Evolutionary conservation across 176 grass and related monocot species (phyloP).

Genomic region (Carex cristatella): DNA sequence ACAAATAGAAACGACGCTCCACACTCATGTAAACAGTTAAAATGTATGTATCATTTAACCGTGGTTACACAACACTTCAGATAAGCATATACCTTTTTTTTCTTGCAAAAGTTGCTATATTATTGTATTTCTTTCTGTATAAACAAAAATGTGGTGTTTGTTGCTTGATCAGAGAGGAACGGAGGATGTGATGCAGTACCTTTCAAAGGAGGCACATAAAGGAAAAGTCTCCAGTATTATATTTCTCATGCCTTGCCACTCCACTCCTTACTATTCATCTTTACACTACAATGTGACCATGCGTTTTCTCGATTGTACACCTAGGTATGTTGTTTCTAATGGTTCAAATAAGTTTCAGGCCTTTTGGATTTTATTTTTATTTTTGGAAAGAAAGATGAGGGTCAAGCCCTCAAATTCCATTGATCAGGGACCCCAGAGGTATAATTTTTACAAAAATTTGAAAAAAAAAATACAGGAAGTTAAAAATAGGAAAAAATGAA

Average conservation of each 20-base stretch:
- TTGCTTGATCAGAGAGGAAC: constrained; percentile 64
- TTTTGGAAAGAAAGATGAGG: too few relatives aligned
- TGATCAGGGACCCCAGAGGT: too few relatives aligned
- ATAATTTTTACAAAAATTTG: too few relatives aligned
- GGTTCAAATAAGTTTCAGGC: not conserved
- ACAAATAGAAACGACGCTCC: not conserved
- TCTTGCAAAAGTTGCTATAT: not conserved
- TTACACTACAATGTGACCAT: constrained; percentile 77
- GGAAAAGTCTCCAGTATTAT: constrained; percentile 58
- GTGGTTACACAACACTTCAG: not conserved
- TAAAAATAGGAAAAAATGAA: too few relatives aligned
- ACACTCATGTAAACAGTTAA: not conserved
- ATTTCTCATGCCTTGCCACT: constrained; percentile 97
- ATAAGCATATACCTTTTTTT: not conserved
- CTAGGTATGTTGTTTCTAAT: constrained; percentile 37
- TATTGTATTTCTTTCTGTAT: not conserved
- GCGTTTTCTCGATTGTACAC: constrained; percentile 89
- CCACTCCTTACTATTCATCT: constrained; percentile 93
- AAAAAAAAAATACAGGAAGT: too few relatives aligned
- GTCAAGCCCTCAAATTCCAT: too few relatives aligned
- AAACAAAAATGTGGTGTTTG: not conserved
- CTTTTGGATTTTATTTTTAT: not conserved
- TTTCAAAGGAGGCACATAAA: constrained; percentile 63
- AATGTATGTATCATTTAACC: not conserved
- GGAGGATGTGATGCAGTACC: constrained; percentile 81